These are phyloP conservation scores for Phytopythium kandeliae DNA, from an alignment of 352 stramenopile genomes.

Conservation along the genomic window DNA sequence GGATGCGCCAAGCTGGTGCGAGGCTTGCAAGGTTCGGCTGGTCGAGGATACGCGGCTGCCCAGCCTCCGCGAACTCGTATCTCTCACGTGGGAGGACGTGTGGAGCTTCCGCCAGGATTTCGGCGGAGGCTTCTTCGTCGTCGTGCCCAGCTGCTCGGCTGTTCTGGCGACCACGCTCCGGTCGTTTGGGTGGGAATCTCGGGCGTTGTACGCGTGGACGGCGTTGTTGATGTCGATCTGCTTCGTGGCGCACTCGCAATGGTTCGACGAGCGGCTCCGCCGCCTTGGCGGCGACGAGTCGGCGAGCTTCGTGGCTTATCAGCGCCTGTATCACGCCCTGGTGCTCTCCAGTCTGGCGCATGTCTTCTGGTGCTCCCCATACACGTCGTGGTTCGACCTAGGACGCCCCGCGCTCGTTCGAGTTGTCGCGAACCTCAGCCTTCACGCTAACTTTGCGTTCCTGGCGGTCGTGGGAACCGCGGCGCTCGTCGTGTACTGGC, in stretches of 20 bases:
- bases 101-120: conserved; percentile 21
- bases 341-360: conserved; percentile 33
- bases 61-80: neutral
- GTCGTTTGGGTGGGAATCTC: conserved; percentile 26
- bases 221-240: conserved; percentile 27
- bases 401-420: conserved; percentile 2
- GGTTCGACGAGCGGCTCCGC: conserved; percentile 27
- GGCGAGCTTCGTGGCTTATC: conserved; percentile 27
- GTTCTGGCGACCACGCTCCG: conserved; percentile 24
- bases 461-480: conserved; percentile 15
- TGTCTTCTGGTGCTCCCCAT: conserved; percentile 27
- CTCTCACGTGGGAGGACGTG: conserved; percentile 22
- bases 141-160: conserved; percentile 29
- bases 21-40: conserved; percentile 10
- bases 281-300: conserved; percentile 26
- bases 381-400: conserved; percentile 7
- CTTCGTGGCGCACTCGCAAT: conserved; percentile 37
- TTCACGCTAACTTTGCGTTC: conserved; percentile 24
- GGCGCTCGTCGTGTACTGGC: conserved; percentile 32
- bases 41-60: conserved; percentile 14
- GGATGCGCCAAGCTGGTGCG: neutral
- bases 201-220: conserved; percentile 31
- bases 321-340: conserved; percentile 37
- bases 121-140: conserved; percentile 33
- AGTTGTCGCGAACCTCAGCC: conserved; percentile 9